Conservation (phyloP, 2,329 filamentous ascomycete genomes). For the Monosporascus sp. region DNA sequence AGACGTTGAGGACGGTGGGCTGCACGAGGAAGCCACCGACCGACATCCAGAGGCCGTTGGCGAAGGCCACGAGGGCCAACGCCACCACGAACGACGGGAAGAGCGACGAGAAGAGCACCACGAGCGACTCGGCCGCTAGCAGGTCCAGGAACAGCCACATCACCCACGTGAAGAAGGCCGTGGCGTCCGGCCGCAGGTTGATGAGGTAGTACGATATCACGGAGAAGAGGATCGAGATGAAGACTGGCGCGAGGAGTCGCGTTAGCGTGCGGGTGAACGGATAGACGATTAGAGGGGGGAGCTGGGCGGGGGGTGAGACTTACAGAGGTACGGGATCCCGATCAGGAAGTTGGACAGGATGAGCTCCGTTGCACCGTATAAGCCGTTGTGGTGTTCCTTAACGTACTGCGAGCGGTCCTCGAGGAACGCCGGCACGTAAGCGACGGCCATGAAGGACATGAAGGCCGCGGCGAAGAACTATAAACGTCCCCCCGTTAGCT, state of each 20-base stretch:
- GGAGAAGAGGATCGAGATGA: conserved; percentile 72
- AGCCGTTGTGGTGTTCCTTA: conserved; percentile 76
- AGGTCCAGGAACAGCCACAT: conserved; percentile 85
- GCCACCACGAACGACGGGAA: conserved; percentile 77
- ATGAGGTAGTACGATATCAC: conserved; percentile 73
- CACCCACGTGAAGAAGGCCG: conserved; percentile 70
- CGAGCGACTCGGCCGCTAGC: conserved; percentile 73
- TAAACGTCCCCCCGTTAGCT: not conserved
- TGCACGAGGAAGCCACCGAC: conserved; percentile 78
- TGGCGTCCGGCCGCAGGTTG: conserved; percentile 61
- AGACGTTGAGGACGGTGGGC: conserved; percentile 66
- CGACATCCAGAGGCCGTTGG: conserved; percentile 86
- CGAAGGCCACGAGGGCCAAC: conserved; percentile 74
- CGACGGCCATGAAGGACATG: conserved; percentile 78
- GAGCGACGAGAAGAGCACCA: conserved; percentile 67
- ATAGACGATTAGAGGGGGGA: not conserved
- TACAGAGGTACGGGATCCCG: conserved; percentile 71
- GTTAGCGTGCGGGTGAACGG: not conserved
- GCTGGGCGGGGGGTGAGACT: conserved; percentile 7
- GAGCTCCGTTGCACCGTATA: conserved; percentile 70
- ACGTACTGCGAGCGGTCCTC: conserved; percentile 69
- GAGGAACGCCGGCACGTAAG: conserved; percentile 78
- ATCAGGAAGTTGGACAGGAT: conserved; percentile 76
- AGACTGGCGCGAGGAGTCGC: conserved; percentile 35
- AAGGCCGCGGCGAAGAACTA: conserved; percentile 67